Base-by-base conservation (phyloP, 116 monocot species). In the Dioscorea cayenensis region DNA sequence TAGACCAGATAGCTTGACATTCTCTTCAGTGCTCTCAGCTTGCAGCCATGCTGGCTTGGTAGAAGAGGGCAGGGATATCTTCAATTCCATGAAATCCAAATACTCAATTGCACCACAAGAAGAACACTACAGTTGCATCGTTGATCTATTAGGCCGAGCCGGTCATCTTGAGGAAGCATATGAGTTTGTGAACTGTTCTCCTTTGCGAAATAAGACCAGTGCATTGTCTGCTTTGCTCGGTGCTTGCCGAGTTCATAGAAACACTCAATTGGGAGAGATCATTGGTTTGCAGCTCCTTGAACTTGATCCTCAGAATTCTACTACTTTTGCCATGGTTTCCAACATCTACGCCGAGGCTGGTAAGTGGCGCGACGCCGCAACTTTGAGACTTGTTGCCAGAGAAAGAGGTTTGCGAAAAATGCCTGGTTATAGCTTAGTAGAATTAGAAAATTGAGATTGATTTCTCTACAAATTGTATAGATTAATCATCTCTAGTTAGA, bases 1-100 rank as follows among this genome's bases (percentile, higher is more conserved):
- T 4, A 68, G 38, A n/a, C 92, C 86, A 12, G 82, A 92, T 66
- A 82, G 36, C 7, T 66, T 73, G 23, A 86, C 84, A 52, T 84
- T 82, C 72, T 80, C 80, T 77, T 80, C 82, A 28, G 72, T 88
- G 51, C 81, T 92, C 27, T 84, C 92, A 23, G 84, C 84, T 17
- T 92, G 92, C 71, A 86, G 89, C 64, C 92, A 89, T 75, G 63
- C 72, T 64, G 92, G 92, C 29, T 72, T 77, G 18, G 78, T 89
- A 49, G 81, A 80, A 66, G 89, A 84, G 70, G 89, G 77, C 27
- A 84, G 72, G 86, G 64, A 51, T 16, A 58, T 89, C 63, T 89
- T 92, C 50, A 21, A 72, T 55, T 76, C 77, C 63, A 82, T 92
- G 84, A 76, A 63, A 62, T 35, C 51, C 6, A 48, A 75, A 10